Evolutionary conservation across 768 basidiomycete genomes (phyloP), one percentile per base, ranked within the genome.

Genomic region (Dacryopinax primogenitus): DNA sequence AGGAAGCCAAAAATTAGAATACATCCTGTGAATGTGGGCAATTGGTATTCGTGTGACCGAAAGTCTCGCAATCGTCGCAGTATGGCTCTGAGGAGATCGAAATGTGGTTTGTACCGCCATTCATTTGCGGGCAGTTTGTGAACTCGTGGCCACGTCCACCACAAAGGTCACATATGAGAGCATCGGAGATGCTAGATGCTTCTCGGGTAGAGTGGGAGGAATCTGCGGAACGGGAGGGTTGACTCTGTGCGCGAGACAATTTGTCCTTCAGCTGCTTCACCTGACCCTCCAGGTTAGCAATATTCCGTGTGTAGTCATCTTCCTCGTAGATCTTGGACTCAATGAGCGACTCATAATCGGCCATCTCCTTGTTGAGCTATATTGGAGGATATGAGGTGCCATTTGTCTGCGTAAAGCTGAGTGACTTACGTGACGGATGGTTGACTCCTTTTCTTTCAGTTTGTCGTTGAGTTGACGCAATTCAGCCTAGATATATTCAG

Each of bases 311-410:
- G 16, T n/a, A 71, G 76, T 65, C 69, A 86, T 58, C 87, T 74
- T 92, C 92, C 41, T 86, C 85, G 72, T 92, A 92, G 68, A 93
- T 92, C 89, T 91, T 97, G 64, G 90, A 83, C 73, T 99, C 95
- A n/a, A 97, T 86, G 41, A 99, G 79, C 37, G 86, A 82, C 74
- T 98, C 95, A 21, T 97, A 81, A 73, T 97, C 93, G 64, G 86
- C 84, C 62, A 98, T 88, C 77, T 97, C 92, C 71, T 92, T 89
- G 75, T 90, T 87, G 66, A 93, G 81, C 90, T 94, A 69, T n/a
- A n/a, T 23, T 18, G 41, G 67, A 26, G 62, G 51, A 62, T 35
- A 34, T 37, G 18, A 67, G 45, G 16, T n/a, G 16, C 21, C 7
- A 68, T 64, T n/a, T 36, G 37, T 51, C 33, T 47, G n/a, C 68